These are phyloP conservation scores for Globisporangium cederbergense DNA, from an alignment of 352 stramenopile genomes.

Conservation along the genomic window DNA sequence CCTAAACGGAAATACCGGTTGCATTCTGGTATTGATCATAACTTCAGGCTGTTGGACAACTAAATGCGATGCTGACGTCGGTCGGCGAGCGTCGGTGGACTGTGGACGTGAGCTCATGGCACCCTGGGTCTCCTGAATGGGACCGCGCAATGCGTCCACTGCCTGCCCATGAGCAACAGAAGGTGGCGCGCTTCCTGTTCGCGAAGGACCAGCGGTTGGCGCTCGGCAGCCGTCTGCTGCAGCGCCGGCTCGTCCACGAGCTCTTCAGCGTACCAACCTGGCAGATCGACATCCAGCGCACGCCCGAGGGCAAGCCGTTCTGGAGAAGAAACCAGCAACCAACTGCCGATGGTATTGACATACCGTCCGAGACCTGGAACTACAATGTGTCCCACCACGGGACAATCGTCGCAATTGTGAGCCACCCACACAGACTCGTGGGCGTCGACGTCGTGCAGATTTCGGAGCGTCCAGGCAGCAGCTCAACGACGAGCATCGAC, in stretches of 20 bases:
- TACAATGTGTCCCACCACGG: constrained; percentile 83
- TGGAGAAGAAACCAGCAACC: constrained; percentile 26
- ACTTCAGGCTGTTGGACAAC: too few relatives aligned
- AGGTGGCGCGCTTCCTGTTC: constrained; percentile 62
- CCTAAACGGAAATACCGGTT: too few relatives aligned
- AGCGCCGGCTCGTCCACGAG: constrained; percentile 42
- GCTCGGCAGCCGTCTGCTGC: constrained; percentile 60
- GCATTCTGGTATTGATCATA: too few relatives aligned
- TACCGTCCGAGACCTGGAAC: constrained; percentile 44
- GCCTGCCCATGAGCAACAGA: constrained; percentile 33
- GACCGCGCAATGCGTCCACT: constrained; percentile 29
- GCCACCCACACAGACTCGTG: constrained; percentile 34
- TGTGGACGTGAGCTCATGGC: constrained; percentile 44
- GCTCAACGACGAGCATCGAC: constrained; percentile 10
- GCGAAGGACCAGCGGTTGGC: constrained; percentile 64
- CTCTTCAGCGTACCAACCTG: constrained; percentile 29
- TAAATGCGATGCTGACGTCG: not conserved
- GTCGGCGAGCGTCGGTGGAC: constrained; percentile 18
- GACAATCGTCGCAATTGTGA: constrained; percentile 60
- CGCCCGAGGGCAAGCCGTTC: constrained; percentile 64
- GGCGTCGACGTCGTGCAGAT: constrained; percentile 72
- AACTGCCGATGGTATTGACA: too few relatives aligned
- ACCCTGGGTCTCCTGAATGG: constrained; percentile 33
- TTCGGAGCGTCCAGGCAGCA: constrained; percentile 35
- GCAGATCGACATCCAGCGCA: constrained; percentile 51